phyloP scores from a whole-genome alignment of 2,329 filamentous ascomycete genomes.

The Fusarium annulatum region DNA sequence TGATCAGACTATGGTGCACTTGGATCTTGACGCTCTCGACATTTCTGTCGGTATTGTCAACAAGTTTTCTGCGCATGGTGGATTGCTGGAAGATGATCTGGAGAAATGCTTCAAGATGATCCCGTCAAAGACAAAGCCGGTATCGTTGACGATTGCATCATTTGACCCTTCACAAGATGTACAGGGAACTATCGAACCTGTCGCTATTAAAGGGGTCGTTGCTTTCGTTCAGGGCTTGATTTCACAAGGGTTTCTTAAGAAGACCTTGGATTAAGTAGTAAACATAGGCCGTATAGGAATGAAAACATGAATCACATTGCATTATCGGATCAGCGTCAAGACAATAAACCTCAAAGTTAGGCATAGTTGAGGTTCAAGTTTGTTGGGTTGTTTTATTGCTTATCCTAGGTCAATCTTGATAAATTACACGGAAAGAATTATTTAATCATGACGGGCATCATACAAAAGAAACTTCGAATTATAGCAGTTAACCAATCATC shows the following conservation, averaged over 20 bases:
- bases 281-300: neutral
- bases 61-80: constrained; percentile 50
- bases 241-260: constrained; percentile 13
- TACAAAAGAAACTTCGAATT: neutral
- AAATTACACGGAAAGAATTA: neutral
- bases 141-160: constrained; percentile 28
- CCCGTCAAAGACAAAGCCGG: constrained; percentile 23
- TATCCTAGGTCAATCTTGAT: neutral
- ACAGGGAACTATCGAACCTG: constrained; percentile 23
- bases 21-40: constrained; percentile 52
- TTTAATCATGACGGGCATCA: constrained; percentile 5
- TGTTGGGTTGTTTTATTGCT: neutral
- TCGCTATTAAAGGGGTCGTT: constrained; percentile 24
- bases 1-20: constrained; percentile 45
- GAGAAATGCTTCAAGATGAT: constrained; percentile 32
- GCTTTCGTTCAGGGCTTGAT: constrained; percentile 27
- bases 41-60: constrained; percentile 50
- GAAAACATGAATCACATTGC: neutral
- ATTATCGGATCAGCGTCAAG: neutral
- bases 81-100: constrained; percentile 45
- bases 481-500: neutral
- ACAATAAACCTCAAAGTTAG: neutral
- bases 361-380: neutral
- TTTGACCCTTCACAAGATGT: constrained; percentile 40
- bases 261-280: neutral